phyloP scores from a whole-genome alignment of 352 stramenopile species.

The Globisporangium paroecandrum region DNA sequence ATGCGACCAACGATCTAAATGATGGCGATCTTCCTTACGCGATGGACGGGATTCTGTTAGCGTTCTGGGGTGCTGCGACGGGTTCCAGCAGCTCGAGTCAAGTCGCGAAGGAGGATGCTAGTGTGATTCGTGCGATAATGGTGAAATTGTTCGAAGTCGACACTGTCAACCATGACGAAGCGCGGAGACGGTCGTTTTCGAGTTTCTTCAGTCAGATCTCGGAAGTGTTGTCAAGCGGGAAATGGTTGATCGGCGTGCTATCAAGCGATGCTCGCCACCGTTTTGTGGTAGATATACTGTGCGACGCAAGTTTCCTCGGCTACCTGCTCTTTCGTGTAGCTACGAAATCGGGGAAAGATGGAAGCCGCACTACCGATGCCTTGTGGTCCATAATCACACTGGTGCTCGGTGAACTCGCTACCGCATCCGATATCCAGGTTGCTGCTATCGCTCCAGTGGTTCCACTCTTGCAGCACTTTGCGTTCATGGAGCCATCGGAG shows the following conservation, averaged over 20 bases:
- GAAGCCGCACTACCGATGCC: constrained; percentile 1
- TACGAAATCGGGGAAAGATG: not conserved
- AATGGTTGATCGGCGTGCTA: constrained; percentile 5
- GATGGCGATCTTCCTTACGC: not conserved
- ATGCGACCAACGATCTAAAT: constrained; percentile 20
- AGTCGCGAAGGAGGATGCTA: constrained; percentile 12
- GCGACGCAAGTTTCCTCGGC: constrained; percentile 24
- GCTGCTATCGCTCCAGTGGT: constrained; percentile 23
- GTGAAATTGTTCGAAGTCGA: constrained; percentile 16
- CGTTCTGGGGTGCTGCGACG: constrained; percentile 23
- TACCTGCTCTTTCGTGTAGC: constrained; percentile 25
- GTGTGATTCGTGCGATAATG: constrained; percentile 26
- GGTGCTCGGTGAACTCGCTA: constrained; percentile 22
- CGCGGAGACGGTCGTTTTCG: not conserved
- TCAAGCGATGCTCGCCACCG: constrained; percentile 9
- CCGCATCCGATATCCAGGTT: constrained; percentile 20
- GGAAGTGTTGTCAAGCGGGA: constrained; percentile 15
- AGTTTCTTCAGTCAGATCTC: constrained; percentile 19
- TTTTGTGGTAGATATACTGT: constrained; percentile 26
- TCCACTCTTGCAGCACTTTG: constrained; percentile 56
- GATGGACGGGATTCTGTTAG: constrained; percentile 6
- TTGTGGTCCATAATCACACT: constrained; percentile 33
- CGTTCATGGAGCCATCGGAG: constrained; percentile 40
- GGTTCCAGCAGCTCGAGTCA: not conserved
- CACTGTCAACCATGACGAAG: not conserved